These are phyloP conservation scores for Neoscytalidium dimidiatum DNA, from an alignment of 2,329 filamentous ascomycete genomes.

Conservation along the genomic window DNA sequence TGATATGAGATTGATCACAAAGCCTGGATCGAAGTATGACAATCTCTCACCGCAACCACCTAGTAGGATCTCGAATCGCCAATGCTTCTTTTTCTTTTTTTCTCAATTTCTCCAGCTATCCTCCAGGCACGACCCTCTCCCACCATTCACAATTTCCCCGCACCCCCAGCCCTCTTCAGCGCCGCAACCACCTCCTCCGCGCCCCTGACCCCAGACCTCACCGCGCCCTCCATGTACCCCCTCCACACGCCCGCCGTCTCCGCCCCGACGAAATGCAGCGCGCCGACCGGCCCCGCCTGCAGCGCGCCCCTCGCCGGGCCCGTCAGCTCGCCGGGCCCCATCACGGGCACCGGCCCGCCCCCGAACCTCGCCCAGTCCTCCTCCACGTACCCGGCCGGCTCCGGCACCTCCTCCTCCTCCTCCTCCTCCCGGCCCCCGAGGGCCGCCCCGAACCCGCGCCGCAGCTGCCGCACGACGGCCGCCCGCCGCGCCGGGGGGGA, in stretches of 20 bases:
- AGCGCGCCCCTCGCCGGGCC: constrained; percentile 21
- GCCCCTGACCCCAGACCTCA: constrained; percentile 52
- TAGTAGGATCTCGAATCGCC: too few species aligned
- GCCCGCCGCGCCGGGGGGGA: constrained; percentile 29
- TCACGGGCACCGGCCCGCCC: background rate
- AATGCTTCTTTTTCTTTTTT: too few species aligned
- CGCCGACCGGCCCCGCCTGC: constrained; percentile 29
- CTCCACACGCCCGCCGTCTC: constrained; percentile 57
- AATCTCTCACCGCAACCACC: too few species aligned
- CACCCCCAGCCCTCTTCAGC: background rate
- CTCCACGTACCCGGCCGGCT: constrained; percentile 26
- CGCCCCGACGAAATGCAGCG: constrained; percentile 57
- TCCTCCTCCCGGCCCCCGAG: background rate
- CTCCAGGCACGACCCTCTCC: too few species aligned
- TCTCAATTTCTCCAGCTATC: too few species aligned
- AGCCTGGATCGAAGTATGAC: too few species aligned
- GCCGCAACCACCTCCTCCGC: constrained; percentile 45
- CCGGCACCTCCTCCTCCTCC: background rate
- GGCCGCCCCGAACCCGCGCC: background rate
- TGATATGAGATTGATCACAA: too few species aligned
- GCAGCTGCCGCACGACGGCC: constrained; percentile 18
- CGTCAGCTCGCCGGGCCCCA: constrained; percentile 20
- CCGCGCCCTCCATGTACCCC: constrained; percentile 62
- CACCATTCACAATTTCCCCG: background rate
- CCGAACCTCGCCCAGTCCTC: constrained; percentile 30